Conservation (phyloP, 441 rosid genomes). For the Euphorbia schlechtendalii region DNA sequence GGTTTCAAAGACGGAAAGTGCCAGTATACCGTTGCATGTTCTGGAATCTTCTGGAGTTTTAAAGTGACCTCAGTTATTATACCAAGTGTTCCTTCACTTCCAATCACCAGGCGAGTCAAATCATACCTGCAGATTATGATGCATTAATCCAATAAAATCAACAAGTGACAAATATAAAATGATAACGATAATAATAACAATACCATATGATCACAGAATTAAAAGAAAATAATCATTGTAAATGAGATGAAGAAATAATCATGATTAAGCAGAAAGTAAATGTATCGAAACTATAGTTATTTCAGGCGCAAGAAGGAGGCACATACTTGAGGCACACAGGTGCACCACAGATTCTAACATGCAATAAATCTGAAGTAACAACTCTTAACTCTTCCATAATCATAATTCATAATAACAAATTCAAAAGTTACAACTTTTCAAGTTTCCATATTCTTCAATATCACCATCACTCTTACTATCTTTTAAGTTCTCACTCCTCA, state of each 20-base stretch:
- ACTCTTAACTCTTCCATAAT: too few relatives aligned
- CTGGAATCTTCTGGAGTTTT: slow-evolving; percentile 86
- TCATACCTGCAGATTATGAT: slow-evolving; percentile 84
- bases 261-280: not conserved
- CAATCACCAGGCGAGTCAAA: slow-evolving; percentile 82
- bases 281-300: not conserved
- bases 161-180: not conserved
- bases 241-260: not conserved
- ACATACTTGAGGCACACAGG: too few relatives aligned
- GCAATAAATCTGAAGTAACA: too few relatives aligned
- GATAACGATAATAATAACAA: too few relatives aligned
- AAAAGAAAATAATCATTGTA: not conserved
- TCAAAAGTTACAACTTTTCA: too few relatives aligned
- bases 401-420: too few relatives aligned
- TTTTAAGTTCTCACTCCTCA: too few relatives aligned
- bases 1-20: slow-evolving; percentile 14
- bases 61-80: slow-evolving; percentile 83
- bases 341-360: too few relatives aligned
- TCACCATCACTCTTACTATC: too few relatives aligned
- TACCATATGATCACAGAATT: not conserved
- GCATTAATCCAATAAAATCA: slow-evolving; percentile 8
- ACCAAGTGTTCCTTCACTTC: slow-evolving; percentile 97
- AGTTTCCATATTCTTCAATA: too few relatives aligned
- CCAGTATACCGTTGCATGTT: slow-evolving; percentile 71
- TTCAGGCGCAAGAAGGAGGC: too few relatives aligned